Base-by-base conservation (phyloP, 192 early-diverging fungal genomes). In the Chytriomyces hyalinus region DNA sequence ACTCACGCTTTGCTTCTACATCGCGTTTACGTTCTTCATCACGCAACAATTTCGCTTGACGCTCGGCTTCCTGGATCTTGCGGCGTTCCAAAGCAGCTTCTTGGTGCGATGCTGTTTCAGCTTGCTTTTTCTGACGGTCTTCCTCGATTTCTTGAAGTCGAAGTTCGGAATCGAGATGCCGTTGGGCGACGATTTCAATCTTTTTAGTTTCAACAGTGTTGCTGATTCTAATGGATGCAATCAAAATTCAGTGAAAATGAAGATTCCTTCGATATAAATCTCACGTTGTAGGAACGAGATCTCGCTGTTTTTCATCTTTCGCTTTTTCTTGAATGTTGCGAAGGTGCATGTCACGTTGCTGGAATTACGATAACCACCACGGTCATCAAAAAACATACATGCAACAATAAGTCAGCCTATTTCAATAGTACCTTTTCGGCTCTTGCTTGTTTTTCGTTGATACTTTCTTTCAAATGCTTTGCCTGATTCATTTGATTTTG, bases 261-360 rank as follows among this genome's bases (percentile, higher is more conserved):
- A 36, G 36, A 36, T 36, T 36, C 36, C 4, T 36, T 36, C 36
- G 36, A 36, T 36, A 2, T 36, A 36, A 3, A 36, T 36, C 36
- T 36, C 36, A 36, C 36, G 36, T 36, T 36, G 36, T 36, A 36
- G 36, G 36, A 36, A 36, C 36, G 36, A 36, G 36, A 36, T 36
- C 36, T 36, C 36, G 36, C 4, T 36, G 80, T 3, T 45, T 57
- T 49, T 81, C 80, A 46, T 79, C 80, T 66, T 77, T 79, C 20
- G 80, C 80, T 51, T 80, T 80, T 64, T 80, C 74, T 73, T 81
- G 75, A 62, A 81, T 81, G n/a, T 46, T 59, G 28, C 76, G 65
- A 26, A 81, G n/a, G 49, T 57, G n/a, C 10, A 63, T 43, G 48
- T 81, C 78, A 2, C 80, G 24, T 66, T 79, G 66, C 79, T 80